A percentile compares a stretch with the other conserved stretches of the same genome.
Conservation (phyloP, 1,284 basidiomycete species). For the Amylostereum areolatum region DNA sequence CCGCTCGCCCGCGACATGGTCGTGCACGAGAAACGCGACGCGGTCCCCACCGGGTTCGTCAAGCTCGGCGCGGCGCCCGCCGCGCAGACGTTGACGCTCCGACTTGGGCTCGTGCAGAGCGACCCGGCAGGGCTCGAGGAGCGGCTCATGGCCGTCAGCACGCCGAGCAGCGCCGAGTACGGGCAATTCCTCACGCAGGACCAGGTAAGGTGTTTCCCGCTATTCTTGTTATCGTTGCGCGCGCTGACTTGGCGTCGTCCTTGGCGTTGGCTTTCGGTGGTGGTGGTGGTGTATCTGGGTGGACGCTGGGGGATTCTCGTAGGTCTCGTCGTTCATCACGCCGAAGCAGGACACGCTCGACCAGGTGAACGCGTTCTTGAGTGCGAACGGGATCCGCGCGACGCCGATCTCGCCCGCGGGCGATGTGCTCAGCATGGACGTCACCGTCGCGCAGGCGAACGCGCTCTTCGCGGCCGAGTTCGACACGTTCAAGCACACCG, state of each 20-base stretch:
- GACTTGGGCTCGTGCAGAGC: constrained; percentile 27
- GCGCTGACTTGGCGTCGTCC: neutral
- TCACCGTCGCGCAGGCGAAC: constrained; percentile 24
- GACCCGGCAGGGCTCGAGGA: constrained; percentile 29
- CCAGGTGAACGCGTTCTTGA: constrained; percentile 26
- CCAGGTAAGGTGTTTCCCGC: constrained; percentile 13
- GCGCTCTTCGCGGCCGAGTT: constrained; percentile 26
- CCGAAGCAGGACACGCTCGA: constrained; percentile 23
- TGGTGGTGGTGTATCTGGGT: no score
- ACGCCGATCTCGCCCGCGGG: constrained; percentile 17
- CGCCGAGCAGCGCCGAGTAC: constrained; percentile 18
- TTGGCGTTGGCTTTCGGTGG: neutral
- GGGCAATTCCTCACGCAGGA: constrained; percentile 21
- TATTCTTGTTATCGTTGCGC: neutral
- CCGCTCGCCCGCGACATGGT: constrained; percentile 11
- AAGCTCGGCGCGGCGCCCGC: constrained; percentile 20
- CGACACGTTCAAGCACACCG: constrained; percentile 22
- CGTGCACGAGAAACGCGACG: constrained; percentile 23
- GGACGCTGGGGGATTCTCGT: no score
- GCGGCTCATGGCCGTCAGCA: constrained; percentile 22
- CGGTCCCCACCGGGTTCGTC: constrained; percentile 22
- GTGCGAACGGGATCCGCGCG: constrained; percentile 21
- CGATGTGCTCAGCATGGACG: constrained; percentile 16
- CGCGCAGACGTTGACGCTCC: constrained; percentile 23
- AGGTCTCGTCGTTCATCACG: constrained; percentile 31